Percentiles rank a stretch among this genome's conserved stretches.
phyloP scores from a whole-genome alignment of 1,284 basidiomycete genomes.

The Grifola frondosa region DNA sequence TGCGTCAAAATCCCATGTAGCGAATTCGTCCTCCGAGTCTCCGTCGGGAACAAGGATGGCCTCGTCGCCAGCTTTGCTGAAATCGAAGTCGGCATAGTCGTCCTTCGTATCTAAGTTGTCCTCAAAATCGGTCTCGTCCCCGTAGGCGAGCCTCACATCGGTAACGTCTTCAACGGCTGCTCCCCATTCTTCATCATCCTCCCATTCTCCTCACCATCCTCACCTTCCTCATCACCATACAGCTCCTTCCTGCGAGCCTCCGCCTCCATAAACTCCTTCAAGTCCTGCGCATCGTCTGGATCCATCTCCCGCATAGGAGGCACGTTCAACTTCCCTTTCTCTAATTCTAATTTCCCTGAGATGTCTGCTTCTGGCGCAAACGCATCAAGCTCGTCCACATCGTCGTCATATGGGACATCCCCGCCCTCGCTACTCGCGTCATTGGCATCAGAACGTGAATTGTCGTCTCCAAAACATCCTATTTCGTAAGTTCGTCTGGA shows the following conservation, averaged over 20 bases:
- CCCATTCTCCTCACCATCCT: slow-evolving; percentile 49
- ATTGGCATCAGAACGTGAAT: slow-evolving; percentile 20
- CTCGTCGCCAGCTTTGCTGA: neutral
- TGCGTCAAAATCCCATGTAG: slow-evolving; percentile 41
- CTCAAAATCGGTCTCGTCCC: neutral
- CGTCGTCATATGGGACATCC: slow-evolving; percentile 29
- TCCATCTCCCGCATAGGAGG: slow-evolving; percentile 46
- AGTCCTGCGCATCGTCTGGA: slow-evolving; percentile 55
- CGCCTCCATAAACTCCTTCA: slow-evolving; percentile 64
- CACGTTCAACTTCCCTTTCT: slow-evolving; percentile 35
- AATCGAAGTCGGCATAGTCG: neutral
- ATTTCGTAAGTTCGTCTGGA: slow-evolving; percentile 41
- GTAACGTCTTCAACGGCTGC: neutral
- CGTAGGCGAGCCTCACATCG: too few species aligned
- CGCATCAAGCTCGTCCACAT: slow-evolving; percentile 43
- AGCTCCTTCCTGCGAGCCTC: slow-evolving; percentile 51
- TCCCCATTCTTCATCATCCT: slow-evolving; percentile 36
- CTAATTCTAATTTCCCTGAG: slow-evolving; percentile 33
- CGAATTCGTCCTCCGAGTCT: slow-evolving; percentile 48
- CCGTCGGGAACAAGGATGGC: slow-evolving; percentile 16
- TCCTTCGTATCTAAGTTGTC: slow-evolving; percentile 29
- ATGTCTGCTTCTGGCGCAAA: slow-evolving; percentile 31
- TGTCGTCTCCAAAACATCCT: slow-evolving; percentile 42
- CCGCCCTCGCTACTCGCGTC: slow-evolving; percentile 30
- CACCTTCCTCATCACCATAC: slow-evolving; percentile 44